Evolutionary conservation across 345 rosid species (phyloP), one percentile per base, ranked within the genome.

Genomic region (Kernera saxatilis): DNA sequence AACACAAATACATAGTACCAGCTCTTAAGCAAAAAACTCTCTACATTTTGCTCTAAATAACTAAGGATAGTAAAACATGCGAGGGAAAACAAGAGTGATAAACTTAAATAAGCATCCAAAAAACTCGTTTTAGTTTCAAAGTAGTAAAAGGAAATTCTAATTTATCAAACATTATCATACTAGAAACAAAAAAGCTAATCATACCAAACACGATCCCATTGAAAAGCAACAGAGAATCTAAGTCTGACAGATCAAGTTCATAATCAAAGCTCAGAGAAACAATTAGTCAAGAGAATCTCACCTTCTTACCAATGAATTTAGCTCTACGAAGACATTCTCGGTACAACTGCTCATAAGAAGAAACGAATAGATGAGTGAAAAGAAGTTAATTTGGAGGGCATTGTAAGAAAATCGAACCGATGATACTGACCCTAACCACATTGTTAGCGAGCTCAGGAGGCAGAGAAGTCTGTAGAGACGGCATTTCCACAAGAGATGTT

Each of bases 311-410:
- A 56, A 94, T 59, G 66, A 82, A 90, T 79, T 83, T 92, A 35
- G 97, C 98, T 79, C 99, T 81, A 66, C 98, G 87, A 80, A 94
- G 97, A 77, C 98, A 94, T 74, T 92, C 99, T 14, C 96, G 90
- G 50, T 94, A 94, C 78, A 94, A 87, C 99, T 94, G 83, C 72
- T 18, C 37, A 52, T 46, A 67, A 45, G 13, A 44, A 60, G 35
- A 60, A 33, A 60, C 45, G 7, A 67, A 60, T 13, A 30, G 21
- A 74, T 67, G 33, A 51, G 48, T 12, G 40, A 49, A 23, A 77
- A 21, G 19, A 64, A 64, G 21, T 27, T 7, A 62, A 41, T 2
- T 0, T 12, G 40, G 6, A 68, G 40, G 6, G 61, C n/a, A 51
- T 0, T 60, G 45, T 55, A 33, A 33, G 35, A 37, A n/a, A 55